phyloP scores from a whole-genome alignment of 495 filamentous ascomycete species.

The Xylaria longipes region DNA sequence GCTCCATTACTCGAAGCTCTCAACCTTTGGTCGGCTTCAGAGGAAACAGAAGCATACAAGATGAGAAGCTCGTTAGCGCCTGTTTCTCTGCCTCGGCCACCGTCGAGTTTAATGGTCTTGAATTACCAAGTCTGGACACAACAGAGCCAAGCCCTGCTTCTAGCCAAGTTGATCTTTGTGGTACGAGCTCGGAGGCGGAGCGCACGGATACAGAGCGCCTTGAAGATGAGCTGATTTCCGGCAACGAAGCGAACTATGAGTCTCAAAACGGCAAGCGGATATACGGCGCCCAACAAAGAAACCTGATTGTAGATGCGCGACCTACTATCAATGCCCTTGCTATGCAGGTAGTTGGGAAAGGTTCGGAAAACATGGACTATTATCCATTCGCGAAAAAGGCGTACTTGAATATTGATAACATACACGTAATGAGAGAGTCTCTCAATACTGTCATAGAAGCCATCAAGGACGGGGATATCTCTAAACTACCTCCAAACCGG shows the following conservation, averaged over 20 bases:
- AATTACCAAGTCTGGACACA: constrained; percentile 31
- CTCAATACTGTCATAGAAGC: constrained; percentile 87
- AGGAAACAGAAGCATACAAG: constrained; percentile 90
- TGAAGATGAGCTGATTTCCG: constrained; percentile 73
- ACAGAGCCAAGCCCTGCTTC: constrained; percentile 64
- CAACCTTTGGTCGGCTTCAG: constrained; percentile 90
- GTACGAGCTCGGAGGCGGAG: constrained; percentile 37
- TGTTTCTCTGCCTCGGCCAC: constrained; percentile 82
- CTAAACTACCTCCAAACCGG: constrained; percentile 80
- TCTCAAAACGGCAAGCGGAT: constrained; percentile 61
- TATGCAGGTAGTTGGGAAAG: constrained; percentile 93
- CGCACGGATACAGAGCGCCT: constrained; percentile 62
- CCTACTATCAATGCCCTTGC: constrained; percentile 94
- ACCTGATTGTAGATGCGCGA: constrained; percentile 95
- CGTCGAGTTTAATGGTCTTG: constrained; percentile 45
- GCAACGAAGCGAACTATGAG: constrained; percentile 52
- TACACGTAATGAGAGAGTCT: constrained; percentile 97
- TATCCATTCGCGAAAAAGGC: constrained; percentile 92
- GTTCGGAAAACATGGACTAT: constrained; percentile 98
- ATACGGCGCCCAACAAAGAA: constrained; percentile 93
- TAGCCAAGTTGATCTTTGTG: constrained; percentile 60
- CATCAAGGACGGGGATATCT: constrained; percentile 90
- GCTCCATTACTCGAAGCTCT: constrained; percentile 93
- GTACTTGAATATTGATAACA: constrained; percentile 98
- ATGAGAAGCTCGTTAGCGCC: constrained; percentile 89